Evolutionary conservation across 2,329 filamentous ascomycete species (phyloP), one percentile per base, ranked within the genome.

Genomic region (Fusarium sp.): DNA sequence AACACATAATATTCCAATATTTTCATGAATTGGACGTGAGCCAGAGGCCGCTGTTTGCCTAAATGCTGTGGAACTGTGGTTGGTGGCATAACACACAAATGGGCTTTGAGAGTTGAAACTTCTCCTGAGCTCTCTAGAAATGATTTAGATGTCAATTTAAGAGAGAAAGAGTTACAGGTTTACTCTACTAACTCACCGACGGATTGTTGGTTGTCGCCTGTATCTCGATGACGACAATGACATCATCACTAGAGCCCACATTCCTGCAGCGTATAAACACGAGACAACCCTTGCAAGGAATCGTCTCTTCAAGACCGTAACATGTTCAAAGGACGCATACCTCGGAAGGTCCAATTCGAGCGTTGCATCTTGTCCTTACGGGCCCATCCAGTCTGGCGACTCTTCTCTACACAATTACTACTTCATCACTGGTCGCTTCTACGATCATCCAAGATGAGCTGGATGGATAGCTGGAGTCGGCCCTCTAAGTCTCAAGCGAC

Each of bases 401-500:
- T 6, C 5, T 60, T 75, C 22, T 72, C 59, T 3, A 47, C 69
- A 2, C 7, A 18, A 1, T 0, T 1, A 0, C 18, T 6, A 4
- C 8, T 52, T 2, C 24, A 38, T 13, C 58, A 65, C 24, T 24
- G 45, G 1, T 14, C 59, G 6, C 40, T 20, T 10, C 47, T 8
- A 10, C 24, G 22, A 10, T 11, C 40, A 2, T 4, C 6, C 52
- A 77, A 66, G 11, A 85, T 85, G 84, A 84, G 80, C 40, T 84
- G 83, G 83, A 85, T 83, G 82, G 83, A 84, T 74, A 82, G 81
- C 14, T 85, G 83, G 82, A 83, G 81, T 8, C 81, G 83, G 1
- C 83, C 83, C 0, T 77, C 77, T 50, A 85, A 85, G 60, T 79
- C 79, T 13, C 82, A 84, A 72, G 79, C 83, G 8, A 83, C 80